Evolutionary conservation across 2,329 filamentous ascomycete genomes (phyloP).

Genomic region (Chaetomiaceae sp.): DNA sequence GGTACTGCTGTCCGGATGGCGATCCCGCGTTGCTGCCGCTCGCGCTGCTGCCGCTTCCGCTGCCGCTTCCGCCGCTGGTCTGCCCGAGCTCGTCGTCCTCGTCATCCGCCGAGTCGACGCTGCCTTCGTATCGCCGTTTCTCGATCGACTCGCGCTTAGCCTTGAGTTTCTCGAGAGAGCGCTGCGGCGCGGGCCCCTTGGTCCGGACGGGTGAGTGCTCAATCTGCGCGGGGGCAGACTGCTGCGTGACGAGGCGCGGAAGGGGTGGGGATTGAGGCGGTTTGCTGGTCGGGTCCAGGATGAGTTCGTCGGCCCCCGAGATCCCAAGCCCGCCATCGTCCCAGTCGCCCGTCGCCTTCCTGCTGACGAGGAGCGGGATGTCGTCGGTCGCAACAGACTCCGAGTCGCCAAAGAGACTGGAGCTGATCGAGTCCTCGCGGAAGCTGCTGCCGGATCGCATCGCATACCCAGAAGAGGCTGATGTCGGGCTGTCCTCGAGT

Average conservation of each 20-base stretch:
- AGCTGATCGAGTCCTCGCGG: constrained; percentile 81
- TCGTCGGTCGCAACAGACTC: constrained; percentile 77
- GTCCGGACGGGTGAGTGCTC: constrained; percentile 44
- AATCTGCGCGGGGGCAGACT: constrained; percentile 61
- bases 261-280: constrained; percentile 41
- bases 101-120: constrained; percentile 82
- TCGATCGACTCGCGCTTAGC: constrained; percentile 72
- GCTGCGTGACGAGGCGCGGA: constrained; percentile 50
- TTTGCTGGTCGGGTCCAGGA: constrained; percentile 31
- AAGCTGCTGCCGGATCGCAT: constrained; percentile 70
- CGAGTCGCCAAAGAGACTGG: constrained; percentile 80
- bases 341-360: constrained; percentile 73
- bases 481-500: constrained; percentile 78
- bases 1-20: constrained; percentile 38
- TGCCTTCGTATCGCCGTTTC: constrained; percentile 65
- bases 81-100: constrained; percentile 84
- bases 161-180: constrained; percentile 68
- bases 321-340: constrained; percentile 75
- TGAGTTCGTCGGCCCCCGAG: constrained; percentile 51
- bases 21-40: constrained; percentile 18
- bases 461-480: constrained; percentile 67
- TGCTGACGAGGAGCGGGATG: constrained; percentile 67
- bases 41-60: constrained; percentile 14
- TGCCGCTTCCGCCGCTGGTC: constrained; percentile 32
- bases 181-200: constrained; percentile 47